A percentile compares a stretch with the other conserved stretches of the same genome.
Evolutionary conservation across 306 rosid genomes (phyloP).

Genomic region (Inga oerstediana): DNA sequence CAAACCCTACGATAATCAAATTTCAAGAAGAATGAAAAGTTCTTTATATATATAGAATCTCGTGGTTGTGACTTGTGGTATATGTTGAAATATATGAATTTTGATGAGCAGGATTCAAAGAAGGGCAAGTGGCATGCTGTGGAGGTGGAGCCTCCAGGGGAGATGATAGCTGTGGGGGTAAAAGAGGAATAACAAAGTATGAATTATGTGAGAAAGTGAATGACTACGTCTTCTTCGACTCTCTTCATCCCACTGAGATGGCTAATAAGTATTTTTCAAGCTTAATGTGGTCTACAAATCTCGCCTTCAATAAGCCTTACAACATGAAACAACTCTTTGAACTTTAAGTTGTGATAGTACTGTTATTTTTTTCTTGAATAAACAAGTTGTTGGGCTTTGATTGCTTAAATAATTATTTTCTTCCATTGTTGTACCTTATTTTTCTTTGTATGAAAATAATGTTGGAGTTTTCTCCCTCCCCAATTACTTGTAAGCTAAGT

Average conservation of each 20-base stretch:
- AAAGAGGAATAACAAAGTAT: slow-evolving; percentile 30
- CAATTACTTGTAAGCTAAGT: too few species aligned
- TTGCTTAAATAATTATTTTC: background rate
- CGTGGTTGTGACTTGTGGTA: background rate
- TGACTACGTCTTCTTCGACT: slow-evolving; percentile 51
- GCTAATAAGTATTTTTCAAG: slow-evolving; percentile 36
- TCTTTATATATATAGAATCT: too few species aligned
- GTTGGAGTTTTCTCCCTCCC: background rate
- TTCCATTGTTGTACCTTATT: background rate
- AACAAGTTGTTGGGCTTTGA: background rate
- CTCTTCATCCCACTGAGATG: slow-evolving; percentile 43
- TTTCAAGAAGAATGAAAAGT: background rate
- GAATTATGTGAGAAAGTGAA: slow-evolving; percentile 40
- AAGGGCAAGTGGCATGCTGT: background rate
- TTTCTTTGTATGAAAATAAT: background rate
- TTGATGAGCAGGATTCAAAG: slow-evolving; percentile 4
- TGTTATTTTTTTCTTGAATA: too few species aligned
- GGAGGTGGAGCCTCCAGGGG: slow-evolving; percentile 6
- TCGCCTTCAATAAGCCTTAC: slow-evolving; percentile 34
- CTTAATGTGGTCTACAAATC: slow-evolving; percentile 40
- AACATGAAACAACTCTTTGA: slow-evolving; percentile 41
- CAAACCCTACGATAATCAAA: too few species aligned
- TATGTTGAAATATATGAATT: background rate
- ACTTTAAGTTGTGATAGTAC: background rate
- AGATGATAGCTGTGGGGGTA: slow-evolving; percentile 11